Percentiles rank a stretch among this genome's conserved stretches.
These are phyloP conservation scores for Cichorium intybus DNA, from an alignment of 140 eudicot species.

Conservation along the genomic window DNA sequence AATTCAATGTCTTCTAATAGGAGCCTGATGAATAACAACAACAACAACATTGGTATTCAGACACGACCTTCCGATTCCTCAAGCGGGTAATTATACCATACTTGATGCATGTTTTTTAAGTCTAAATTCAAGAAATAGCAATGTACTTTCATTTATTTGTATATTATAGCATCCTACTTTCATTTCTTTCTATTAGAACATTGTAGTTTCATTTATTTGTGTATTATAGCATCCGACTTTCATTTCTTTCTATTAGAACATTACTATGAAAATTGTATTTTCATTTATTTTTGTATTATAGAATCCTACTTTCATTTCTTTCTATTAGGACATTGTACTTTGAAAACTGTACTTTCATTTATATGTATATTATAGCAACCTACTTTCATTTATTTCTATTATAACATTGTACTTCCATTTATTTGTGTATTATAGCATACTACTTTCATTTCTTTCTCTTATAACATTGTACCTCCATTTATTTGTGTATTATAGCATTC, in stretches of 20 bases:
- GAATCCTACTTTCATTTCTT: neutral
- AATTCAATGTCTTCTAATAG: constrained; percentile 52
- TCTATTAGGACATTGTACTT: too few species aligned
- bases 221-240: too few species aligned
- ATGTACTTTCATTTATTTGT: too few species aligned
- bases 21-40: constrained; percentile 44
- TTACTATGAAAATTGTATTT: too few species aligned
- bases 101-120: neutral
- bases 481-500: neutral
- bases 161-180: neutral
- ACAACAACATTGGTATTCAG: constrained; percentile 32
- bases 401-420: neutral
- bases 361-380: neutral
- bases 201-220: too few species aligned
- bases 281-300: too few species aligned
- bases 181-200: neutral
- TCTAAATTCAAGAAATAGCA: neutral
- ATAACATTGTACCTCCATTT: neutral
- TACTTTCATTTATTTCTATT: too few species aligned
- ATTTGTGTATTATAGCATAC: neutral
- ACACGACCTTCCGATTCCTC: constrained; percentile 39
- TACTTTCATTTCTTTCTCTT: neutral
- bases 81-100: constrained; percentile 42
- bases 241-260: too few species aligned
- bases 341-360: too few species aligned